Base-by-base conservation (phyloP, 306 rosid species). In the Sphenostylis stenocarpa region DNA sequence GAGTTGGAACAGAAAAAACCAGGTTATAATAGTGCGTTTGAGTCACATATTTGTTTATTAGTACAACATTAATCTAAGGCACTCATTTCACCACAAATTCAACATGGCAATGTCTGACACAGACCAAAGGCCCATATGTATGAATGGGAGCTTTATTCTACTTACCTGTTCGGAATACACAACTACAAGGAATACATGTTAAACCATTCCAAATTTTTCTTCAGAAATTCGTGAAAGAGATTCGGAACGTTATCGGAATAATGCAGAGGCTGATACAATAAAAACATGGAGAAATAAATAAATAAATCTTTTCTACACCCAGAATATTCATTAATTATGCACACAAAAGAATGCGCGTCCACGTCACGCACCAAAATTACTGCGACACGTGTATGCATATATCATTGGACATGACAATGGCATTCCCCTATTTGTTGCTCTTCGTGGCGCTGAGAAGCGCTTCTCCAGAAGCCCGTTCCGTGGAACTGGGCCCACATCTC, bases 391-490 rank as follows among this genome's bases (percentile, higher is more conserved):
- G 68, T 62, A 34, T 1, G 11, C 2, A 56, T 12, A 56, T 12
- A 58, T 26, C 28, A 28, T 58, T 26, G 64, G 64, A 5, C 0
- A 0, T 57, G 3, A 9, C 6, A 14, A 3, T 26, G 3, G 9
- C 6, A 6, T 16, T 60, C 23, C 1, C 13, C 15, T 7, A 1
- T 2, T 76, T 43, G 61, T 7, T 77, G 77, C 52, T 78, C 72
- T 16, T 47, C 68, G 6, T 5, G 44, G 57, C 80, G 77, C 51
- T 67, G 81, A 12, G 97, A 90, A 7, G 21, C 20, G 52, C 88
- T 89, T 56, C 98, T 81, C 97, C 96, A 90, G 67, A 94, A 94
- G 0, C 98, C 98, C 14, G 79, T 61, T 3, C 63, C 84, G 53
- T 63, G 38, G 23, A 91, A 87, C 31, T 65, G 77, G 73, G 84